Conservation (phyloP, 2,329 filamentous ascomycete species). For the Beauveria sp. region DNA sequence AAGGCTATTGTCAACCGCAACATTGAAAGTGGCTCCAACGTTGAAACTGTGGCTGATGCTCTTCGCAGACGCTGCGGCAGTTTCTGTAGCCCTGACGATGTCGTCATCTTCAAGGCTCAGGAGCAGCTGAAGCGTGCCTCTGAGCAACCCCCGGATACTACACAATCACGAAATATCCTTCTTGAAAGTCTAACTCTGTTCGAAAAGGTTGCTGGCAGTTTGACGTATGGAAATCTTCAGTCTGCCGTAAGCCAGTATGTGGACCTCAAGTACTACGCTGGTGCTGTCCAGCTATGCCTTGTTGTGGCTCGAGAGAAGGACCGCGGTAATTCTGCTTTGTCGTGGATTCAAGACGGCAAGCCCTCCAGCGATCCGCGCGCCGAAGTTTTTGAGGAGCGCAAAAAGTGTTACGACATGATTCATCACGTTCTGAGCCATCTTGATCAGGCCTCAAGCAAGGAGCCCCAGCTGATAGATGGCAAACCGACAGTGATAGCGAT, state of each 20-base stretch:
- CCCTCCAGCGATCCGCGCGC: slow-evolving; percentile 64
- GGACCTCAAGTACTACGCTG: slow-evolving; percentile 80
- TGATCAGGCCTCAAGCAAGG: slow-evolving; percentile 59
- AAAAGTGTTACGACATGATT: slow-evolving; percentile 78
- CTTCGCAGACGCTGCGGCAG: slow-evolving; percentile 85
- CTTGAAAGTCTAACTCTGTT: slow-evolving; percentile 87
- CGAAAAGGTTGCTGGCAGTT: slow-evolving; percentile 74
- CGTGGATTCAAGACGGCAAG: slow-evolving; percentile 80
- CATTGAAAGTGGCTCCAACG: slow-evolving; percentile 92
- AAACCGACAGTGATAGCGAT: slow-evolving; percentile 67
- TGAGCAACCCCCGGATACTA: slow-evolving; percentile 68
- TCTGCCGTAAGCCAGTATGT: slow-evolving; percentile 74
- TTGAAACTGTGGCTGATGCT: slow-evolving; percentile 95
- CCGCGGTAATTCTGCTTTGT: slow-evolving; percentile 74
- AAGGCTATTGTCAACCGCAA: slow-evolving; percentile 98
- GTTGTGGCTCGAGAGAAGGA: slow-evolving; percentile 78
- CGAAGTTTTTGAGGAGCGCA: slow-evolving; percentile 61
- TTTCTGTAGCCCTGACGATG: slow-evolving; percentile 96
- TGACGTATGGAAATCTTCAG: slow-evolving; percentile 74
- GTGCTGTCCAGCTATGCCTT: slow-evolving; percentile 81
- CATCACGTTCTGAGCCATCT: slow-evolving; percentile 73
- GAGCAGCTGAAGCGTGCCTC: slow-evolving; percentile 85
- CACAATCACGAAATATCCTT: slow-evolving; percentile 68
- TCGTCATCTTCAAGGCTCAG: slow-evolving; percentile 96
- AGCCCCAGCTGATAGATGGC: slow-evolving; percentile 71